These are phyloP conservation scores for Sarcodon aspratus DNA, from an alignment of 768 basidiomycete species.

Conservation along the genomic window DNA sequence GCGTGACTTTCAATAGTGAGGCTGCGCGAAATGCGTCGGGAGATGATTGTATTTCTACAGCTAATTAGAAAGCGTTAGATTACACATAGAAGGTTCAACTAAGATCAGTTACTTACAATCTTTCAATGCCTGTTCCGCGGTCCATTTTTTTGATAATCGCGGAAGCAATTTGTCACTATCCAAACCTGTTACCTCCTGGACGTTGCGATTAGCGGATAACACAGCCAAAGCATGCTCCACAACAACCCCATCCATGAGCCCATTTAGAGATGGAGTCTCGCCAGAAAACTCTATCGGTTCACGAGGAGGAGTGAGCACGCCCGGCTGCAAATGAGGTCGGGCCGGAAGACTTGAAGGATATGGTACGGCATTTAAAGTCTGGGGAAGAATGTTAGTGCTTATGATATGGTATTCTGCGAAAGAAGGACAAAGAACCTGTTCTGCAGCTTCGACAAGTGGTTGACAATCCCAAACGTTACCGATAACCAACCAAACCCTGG, in stretches of 20 bases:
- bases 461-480: slow-evolving; percentile 60
- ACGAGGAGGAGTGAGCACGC: slow-evolving; percentile 32
- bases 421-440: slow-evolving; percentile 32
- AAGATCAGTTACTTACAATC: slow-evolving; percentile 46
- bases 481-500: slow-evolving; percentile 54
- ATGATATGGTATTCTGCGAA: background rate
- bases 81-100: background rate
- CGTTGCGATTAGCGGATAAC: slow-evolving; percentile 37
- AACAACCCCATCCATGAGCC: no score
- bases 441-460: slow-evolving; percentile 40
- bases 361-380: slow-evolving; percentile 9
- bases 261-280: background rate
- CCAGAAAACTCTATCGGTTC: slow-evolving; percentile 29
- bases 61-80: slow-evolving; percentile 19
- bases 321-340: slow-evolving; percentile 26
- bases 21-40: slow-evolving; percentile 56
- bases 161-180: slow-evolving; percentile 44
- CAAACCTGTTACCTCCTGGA: slow-evolving; percentile 56
- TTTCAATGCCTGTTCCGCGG: slow-evolving; percentile 58
- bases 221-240: slow-evolving; percentile 31
- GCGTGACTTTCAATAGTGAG: slow-evolving; percentile 71
- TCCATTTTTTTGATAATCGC: slow-evolving; percentile 54
- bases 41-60: slow-evolving; percentile 39
- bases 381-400: background rate
- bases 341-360: slow-evolving; percentile 10